Percentiles rank a stretch among this genome's conserved stretches.
phyloP scores from a whole-genome alignment of 148 eudicot genomes.

The Rhododendron simsii region DNA sequence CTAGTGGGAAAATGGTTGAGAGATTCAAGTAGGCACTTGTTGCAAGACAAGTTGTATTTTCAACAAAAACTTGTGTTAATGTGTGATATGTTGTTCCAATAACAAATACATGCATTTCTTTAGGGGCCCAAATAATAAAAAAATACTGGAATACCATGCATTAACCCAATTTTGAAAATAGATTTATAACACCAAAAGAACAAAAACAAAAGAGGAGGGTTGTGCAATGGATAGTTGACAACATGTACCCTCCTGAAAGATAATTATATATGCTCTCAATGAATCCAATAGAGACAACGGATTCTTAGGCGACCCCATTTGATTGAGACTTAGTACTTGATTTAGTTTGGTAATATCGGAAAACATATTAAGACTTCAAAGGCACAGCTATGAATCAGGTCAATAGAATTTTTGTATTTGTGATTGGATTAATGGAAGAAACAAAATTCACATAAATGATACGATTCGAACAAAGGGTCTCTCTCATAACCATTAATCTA shows the following conservation, averaged over 20 bases:
- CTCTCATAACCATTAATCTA: background rate
- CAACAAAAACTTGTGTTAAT: background rate
- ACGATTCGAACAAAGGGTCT: background rate
- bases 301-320: background rate
- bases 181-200: background rate
- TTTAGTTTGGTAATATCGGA: no score
- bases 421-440: no score
- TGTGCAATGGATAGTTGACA: background rate
- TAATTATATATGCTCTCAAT: background rate
- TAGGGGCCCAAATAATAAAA: background rate
- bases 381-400: background rate
- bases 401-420: background rate
- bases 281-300: background rate
- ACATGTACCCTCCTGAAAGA: background rate
- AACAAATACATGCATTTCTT: no score
- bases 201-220: background rate
- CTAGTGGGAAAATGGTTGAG: background rate
- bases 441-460: no score
- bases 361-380: background rate
- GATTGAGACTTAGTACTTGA: no score
- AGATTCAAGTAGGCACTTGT: background rate
- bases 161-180: background rate
- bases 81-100: background rate
- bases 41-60: background rate
- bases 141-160: background rate